Conservation (phyloP, 306 rosid species). For the Trifolium dubium region DNA sequence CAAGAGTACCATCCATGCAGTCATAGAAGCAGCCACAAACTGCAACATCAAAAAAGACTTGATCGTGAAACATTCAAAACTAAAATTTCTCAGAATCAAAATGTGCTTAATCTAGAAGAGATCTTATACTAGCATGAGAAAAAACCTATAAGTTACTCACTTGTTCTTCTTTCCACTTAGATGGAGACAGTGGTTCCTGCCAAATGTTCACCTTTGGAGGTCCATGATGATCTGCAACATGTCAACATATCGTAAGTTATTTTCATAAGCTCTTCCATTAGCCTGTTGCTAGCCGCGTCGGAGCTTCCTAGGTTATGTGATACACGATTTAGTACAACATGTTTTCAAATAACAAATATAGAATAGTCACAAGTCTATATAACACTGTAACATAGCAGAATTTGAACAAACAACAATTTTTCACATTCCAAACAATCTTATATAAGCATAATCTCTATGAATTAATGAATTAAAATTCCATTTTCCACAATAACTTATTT, state of each 20-base stretch:
- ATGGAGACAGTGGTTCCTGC: slow-evolving; percentile 66
- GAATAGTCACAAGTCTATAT: too few relatives aligned
- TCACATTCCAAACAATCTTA: too few relatives aligned
- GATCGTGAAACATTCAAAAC: slow-evolving; percentile 9
- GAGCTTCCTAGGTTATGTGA: not conserved
- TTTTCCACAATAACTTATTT: too few relatives aligned
- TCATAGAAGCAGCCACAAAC: slow-evolving; percentile 64
- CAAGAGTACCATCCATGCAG: slow-evolving; percentile 54
- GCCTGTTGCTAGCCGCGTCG: not conserved
- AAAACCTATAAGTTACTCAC: slow-evolving; percentile 41
- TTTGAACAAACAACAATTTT: not conserved
- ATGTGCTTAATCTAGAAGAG: slow-evolving; percentile 4
- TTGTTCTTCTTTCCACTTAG: slow-evolving; percentile 78
- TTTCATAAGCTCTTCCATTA: not conserved
- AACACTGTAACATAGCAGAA: not conserved
- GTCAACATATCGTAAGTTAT: not conserved
- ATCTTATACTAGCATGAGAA: slow-evolving; percentile 22
- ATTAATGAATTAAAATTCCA: too few relatives aligned
- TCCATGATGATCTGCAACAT: slow-evolving; percentile 65
- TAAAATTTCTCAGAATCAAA: slow-evolving; percentile 22
- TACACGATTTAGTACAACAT: not conserved
- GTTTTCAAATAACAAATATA: not conserved
- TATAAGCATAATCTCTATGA: too few relatives aligned
- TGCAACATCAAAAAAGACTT: slow-evolving; percentile 40
- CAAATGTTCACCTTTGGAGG: slow-evolving; percentile 74